phyloP scores from a whole-genome alignment of 129 eudicot genomes.

The Escallonia herrerae region DNA sequence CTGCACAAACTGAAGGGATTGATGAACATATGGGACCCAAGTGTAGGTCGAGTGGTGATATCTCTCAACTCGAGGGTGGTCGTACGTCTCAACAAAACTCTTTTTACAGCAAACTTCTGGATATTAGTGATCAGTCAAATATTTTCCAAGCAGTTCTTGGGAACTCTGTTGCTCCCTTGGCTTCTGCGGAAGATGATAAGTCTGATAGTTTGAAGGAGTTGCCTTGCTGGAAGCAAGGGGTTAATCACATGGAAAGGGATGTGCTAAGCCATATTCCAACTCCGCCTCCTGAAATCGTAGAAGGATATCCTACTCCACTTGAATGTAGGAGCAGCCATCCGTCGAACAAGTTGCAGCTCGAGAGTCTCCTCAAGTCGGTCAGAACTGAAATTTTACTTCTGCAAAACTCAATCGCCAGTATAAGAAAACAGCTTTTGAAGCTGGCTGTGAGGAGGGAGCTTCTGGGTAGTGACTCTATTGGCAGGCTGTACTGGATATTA shows the following conservation, averaged over 20 bases:
- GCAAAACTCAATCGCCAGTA: slow-evolving; percentile 11
- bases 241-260: not conserved
- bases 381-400: slow-evolving; percentile 19
- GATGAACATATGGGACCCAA: not conserved
- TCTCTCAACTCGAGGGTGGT: not conserved
- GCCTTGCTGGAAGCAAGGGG: not conserved
- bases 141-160: slow-evolving; percentile 1
- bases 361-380: not conserved
- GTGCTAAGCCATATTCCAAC: not conserved
- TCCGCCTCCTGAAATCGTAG: slow-evolving; percentile 8
- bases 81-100: too few relatives aligned
- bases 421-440: slow-evolving; percentile 14
- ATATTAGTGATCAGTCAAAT: not conserved
- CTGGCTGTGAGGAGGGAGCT: slow-evolving; percentile 28
- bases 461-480: slow-evolving; percentile 44
- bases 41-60: not conserved
- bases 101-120: not conserved
- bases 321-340: not conserved
- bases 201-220: too few relatives aligned
- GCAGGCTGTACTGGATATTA: slow-evolving; percentile 48
- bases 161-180: not conserved
- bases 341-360: slow-evolving; percentile 1
- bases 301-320: slow-evolving; percentile 8
- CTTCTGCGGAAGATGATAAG: too few relatives aligned
- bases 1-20: slow-evolving; percentile 22